Evolutionary conservation across 2,329 filamentous ascomycete species (phyloP).

Genomic region (Aureobasidium zeae): DNA sequence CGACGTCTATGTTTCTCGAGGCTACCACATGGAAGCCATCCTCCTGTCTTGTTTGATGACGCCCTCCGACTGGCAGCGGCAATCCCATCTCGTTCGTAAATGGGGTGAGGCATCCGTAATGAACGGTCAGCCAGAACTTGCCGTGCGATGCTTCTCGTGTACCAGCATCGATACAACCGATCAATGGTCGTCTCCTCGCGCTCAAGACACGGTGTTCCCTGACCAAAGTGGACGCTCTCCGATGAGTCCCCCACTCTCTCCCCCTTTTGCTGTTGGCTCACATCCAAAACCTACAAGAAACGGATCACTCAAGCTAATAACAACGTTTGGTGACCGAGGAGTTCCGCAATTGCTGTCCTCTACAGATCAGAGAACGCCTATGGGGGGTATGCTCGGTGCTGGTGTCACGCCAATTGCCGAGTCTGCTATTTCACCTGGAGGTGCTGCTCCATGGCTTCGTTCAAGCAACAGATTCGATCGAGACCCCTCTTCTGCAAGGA

Average conservation of each 20-base stretch:
- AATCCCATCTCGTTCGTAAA: conserved; percentile 77
- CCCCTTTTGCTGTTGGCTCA: conserved; percentile 48
- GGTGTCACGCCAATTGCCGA: conserved; percentile 80
- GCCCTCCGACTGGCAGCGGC: conserved; percentile 81
- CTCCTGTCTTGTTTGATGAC: conserved; percentile 76
- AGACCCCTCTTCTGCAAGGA: conserved; percentile 47
- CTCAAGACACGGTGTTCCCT: conserved; percentile 50
- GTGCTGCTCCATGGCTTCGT: conserved; percentile 33
- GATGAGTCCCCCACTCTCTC: conserved; percentile 64
- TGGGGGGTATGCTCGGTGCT: conserved; percentile 49
- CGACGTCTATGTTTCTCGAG: conserved; percentile 89
- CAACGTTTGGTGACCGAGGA: conserved; percentile 62
- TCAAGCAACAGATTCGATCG: conserved; percentile 27
- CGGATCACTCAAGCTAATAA: conserved; percentile 82
- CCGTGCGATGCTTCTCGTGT: conserved; percentile 88
- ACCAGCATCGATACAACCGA: conserved; percentile 76
- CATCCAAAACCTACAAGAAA: conserved; percentile 60
- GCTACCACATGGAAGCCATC: conserved; percentile 84
- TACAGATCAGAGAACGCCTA: conserved; percentile 50
- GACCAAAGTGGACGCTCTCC: conserved; percentile 37
- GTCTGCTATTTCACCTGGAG: conserved; percentile 57
- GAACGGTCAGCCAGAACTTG: conserved; percentile 78
- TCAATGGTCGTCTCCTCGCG: conserved; percentile 79
- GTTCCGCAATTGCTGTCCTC: conserved; percentile 52
- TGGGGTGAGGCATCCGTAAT: conserved; percentile 91